Conservation (phyloP, 2,329 filamentous ascomycete genomes). For the Alternaria rosae region DNA sequence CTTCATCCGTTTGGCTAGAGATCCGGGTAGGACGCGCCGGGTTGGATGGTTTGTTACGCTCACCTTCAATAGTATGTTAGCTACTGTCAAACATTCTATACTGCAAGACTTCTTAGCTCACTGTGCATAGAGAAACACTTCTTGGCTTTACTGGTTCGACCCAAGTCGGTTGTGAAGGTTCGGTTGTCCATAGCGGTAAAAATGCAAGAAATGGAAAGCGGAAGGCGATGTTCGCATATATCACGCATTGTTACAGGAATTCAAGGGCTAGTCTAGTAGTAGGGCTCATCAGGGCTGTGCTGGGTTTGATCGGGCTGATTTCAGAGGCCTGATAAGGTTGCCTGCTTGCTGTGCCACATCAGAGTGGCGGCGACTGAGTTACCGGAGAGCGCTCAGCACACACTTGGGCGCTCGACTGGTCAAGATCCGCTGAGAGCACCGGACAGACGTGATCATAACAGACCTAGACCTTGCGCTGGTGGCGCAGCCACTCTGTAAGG, state of each 20-base stretch:
- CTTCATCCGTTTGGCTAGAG: too few species aligned
- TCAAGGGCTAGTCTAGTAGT: not conserved
- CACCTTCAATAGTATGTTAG: not conserved
- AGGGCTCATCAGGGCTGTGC: too few species aligned
- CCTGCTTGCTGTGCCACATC: not conserved
- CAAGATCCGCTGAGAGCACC: too few species aligned
- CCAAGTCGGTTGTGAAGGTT: too few species aligned
- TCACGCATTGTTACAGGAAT: not conserved
- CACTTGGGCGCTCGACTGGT: not conserved
- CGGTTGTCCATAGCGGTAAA: not conserved
- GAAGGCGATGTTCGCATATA: not conserved
- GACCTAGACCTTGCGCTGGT: not conserved
- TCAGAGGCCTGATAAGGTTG: not conserved
- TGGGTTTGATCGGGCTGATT: too few species aligned
- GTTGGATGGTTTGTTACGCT: not conserved
- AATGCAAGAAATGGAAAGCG: not conserved
- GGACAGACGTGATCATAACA: not conserved
- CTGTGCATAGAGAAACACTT: not conserved
- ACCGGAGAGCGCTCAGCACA: not conserved
- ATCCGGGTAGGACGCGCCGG: not conserved
- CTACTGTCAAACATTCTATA: not conserved
- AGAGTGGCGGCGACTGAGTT: not conserved
- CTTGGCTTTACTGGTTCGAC: not conserved
- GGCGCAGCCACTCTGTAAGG: not conserved
- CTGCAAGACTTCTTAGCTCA: not conserved